Evolutionary conservation across 2,329 filamentous ascomycete genomes (phyloP).

Genomic region (Aspergillus melleus): DNA sequence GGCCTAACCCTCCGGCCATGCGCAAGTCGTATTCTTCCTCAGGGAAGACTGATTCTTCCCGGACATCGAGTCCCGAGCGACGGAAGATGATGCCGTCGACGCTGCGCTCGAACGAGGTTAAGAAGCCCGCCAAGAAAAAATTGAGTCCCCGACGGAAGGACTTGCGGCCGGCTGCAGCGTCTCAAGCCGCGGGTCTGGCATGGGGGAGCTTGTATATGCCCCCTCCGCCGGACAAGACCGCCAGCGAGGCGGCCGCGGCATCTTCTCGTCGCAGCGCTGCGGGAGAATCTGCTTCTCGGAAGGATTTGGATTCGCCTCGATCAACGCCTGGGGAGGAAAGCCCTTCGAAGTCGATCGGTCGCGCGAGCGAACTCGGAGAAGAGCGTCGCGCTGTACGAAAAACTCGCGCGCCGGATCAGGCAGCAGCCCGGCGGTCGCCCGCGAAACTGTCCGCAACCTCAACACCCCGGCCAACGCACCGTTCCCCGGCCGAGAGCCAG

Average conservation of each 20-base stretch:
- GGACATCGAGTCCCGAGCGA: slow-evolving; percentile 63
- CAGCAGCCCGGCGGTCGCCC: slow-evolving; percentile 9
- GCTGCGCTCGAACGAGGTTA: slow-evolving; percentile 49
- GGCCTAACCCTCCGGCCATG: slow-evolving; percentile 20
- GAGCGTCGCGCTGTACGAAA: slow-evolving; percentile 12
- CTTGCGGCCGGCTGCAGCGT: slow-evolving; percentile 57
- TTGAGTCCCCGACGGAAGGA: slow-evolving; percentile 37
- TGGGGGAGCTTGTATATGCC: slow-evolving; percentile 49
- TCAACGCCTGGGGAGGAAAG: slow-evolving; percentile 25
- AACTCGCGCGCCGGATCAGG: slow-evolving; percentile 6
- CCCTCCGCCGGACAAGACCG: slow-evolving; percentile 26
- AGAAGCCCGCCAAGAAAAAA: slow-evolving; percentile 49
- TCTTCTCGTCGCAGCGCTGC: slow-evolving; percentile 31
- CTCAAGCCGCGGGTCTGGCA: slow-evolving; percentile 64
- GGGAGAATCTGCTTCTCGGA: slow-evolving; percentile 27
- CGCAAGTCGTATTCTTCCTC: slow-evolving; percentile 31
- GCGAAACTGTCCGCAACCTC: slow-evolving; percentile 12
- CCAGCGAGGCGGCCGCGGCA: slow-evolving; percentile 28
- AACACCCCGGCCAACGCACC: slow-evolving; percentile 8
- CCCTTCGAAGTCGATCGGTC: slow-evolving; percentile 10
- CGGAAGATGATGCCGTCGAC: slow-evolving; percentile 59
- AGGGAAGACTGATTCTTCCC: slow-evolving; percentile 45
- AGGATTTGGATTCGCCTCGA: slow-evolving; percentile 21
- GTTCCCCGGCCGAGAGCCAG: slow-evolving; percentile 7
- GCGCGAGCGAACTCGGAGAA: not conserved